Evolutionary conservation across 2,329 filamentous ascomycete species (phyloP).

Genomic region (Stachybotrys echinatus): DNA sequence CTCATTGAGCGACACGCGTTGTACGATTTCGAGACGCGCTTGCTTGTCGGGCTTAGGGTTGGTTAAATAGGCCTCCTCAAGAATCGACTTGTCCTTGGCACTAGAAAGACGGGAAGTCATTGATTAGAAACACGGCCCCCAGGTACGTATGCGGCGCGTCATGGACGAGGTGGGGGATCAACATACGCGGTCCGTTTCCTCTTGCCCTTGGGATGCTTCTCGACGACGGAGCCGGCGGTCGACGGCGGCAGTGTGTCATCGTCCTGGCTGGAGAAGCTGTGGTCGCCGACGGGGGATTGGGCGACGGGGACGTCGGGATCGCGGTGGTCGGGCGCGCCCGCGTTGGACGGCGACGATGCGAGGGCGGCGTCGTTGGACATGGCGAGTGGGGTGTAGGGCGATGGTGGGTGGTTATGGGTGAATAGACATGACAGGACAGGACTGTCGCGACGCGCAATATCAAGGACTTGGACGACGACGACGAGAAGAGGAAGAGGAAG

Average conservation of each 20-base stretch:
- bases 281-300: constrained; percentile 4
- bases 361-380: constrained; percentile 4
- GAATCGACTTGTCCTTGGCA: constrained; percentile 80
- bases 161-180: constrained; percentile 1
- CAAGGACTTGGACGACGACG: no score
- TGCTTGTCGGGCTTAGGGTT: constrained; percentile 92
- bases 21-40: constrained; percentile 77
- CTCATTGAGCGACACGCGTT: constrained; percentile 81
- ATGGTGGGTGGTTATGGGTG: background rate
- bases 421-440: background rate
- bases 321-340: background rate
- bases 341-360: no score
- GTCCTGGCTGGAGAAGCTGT: constrained; percentile 6
- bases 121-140: no score
- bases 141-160: background rate
- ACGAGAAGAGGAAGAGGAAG: no score
- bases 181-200: constrained; percentile 58
- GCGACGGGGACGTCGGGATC: constrained; percentile 4
- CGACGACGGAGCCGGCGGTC: constrained; percentile 12
- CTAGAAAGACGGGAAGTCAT: constrained; percentile 35
- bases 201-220: constrained; percentile 53
- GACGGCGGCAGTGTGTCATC: constrained; percentile 1
- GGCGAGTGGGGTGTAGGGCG: constrained; percentile 8
- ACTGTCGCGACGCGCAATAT: no score
- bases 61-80: constrained; percentile 77